A percentile compares a stretch with the other conserved stretches of the same genome.
phyloP scores from a whole-genome alignment of 257 asterid species.

The Osmanthus fragrans region DNA sequence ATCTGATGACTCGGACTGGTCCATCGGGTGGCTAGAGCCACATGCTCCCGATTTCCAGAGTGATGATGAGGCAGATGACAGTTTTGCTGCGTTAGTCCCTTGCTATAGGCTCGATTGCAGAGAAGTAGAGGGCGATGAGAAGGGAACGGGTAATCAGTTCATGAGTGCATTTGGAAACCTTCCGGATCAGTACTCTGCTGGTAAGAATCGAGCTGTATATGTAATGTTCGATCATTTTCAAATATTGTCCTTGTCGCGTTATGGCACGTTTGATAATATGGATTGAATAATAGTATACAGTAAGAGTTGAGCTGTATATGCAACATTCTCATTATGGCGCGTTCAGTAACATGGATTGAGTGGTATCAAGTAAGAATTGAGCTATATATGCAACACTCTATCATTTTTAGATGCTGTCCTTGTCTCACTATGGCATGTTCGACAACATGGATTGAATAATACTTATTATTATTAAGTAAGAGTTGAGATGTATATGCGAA shows the following conservation, averaged over 20 bases:
- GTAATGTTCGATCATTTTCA: background rate
- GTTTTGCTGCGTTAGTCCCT: constrained; percentile 94
- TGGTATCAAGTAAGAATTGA: background rate
- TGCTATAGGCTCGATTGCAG: constrained; percentile 68
- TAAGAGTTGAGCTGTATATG: background rate
- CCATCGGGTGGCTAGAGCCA: constrained; percentile 96
- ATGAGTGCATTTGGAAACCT: constrained; percentile 48
- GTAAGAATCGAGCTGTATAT: constrained; percentile 38
- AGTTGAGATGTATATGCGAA: background rate
- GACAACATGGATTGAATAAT: background rate
- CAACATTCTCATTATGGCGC: background rate
- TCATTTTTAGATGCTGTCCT: no score
- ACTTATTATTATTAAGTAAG: no score
- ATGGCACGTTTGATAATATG: no score
- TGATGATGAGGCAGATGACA: constrained; percentile 70
- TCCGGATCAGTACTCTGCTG: constrained; percentile 57
- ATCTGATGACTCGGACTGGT: constrained; percentile 94
- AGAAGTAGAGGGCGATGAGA: constrained; percentile 32
- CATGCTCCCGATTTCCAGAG: constrained; percentile 83
- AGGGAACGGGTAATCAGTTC: constrained; percentile 44
- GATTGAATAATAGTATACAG: background rate
- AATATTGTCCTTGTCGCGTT: constrained; percentile 7
- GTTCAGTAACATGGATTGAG: background rate
- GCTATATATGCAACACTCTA: background rate
- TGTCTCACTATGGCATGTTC: background rate